Percentiles rank a stretch among this genome's conserved stretches.
These are phyloP conservation scores for Rubia peregrina DNA, from an alignment of 305 asterid genomes.

Conservation along the genomic window DNA sequence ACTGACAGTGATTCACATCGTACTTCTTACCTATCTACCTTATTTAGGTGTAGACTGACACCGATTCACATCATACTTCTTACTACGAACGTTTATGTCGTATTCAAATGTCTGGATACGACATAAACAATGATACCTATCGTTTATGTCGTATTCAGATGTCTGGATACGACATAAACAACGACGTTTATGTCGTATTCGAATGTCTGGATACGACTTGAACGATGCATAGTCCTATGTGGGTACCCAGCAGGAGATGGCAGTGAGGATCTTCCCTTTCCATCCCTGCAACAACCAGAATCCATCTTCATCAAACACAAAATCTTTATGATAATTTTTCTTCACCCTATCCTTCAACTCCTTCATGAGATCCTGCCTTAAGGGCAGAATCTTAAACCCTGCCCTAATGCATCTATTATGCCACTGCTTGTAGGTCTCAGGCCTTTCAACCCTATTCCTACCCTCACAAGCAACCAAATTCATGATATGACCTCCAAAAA, in stretches of 20 bases:
- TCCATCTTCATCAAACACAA: slow-evolving; percentile 20
- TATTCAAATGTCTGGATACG: too few species aligned
- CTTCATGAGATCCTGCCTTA: slow-evolving; percentile 17
- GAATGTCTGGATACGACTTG: too few species aligned
- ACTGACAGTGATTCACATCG: neutral
- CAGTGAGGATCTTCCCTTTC: slow-evolving; percentile 26
- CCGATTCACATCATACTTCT: too few species aligned
- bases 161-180: too few species aligned
- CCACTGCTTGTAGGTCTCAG: slow-evolving; percentile 30
- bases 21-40: too few species aligned
- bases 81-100: too few species aligned
- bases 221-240: neutral
- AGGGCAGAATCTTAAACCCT: slow-evolving; percentile 21
- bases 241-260: slow-evolving; percentile 41
- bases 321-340: slow-evolving; percentile 28
- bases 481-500: slow-evolving; percentile 13
- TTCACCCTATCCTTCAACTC: slow-evolving; percentile 16
- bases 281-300: slow-evolving; percentile 29
- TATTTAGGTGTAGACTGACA: too few species aligned
- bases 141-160: too few species aligned
- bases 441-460: slow-evolving; percentile 20
- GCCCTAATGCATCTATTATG: slow-evolving; percentile 19
- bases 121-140: too few species aligned
- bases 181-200: too few species aligned
- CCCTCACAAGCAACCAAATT: slow-evolving; percentile 29